Conservation (phyloP, 2,329 filamentous ascomycete genomes). For the Tolypocladium endophyticum region DNA sequence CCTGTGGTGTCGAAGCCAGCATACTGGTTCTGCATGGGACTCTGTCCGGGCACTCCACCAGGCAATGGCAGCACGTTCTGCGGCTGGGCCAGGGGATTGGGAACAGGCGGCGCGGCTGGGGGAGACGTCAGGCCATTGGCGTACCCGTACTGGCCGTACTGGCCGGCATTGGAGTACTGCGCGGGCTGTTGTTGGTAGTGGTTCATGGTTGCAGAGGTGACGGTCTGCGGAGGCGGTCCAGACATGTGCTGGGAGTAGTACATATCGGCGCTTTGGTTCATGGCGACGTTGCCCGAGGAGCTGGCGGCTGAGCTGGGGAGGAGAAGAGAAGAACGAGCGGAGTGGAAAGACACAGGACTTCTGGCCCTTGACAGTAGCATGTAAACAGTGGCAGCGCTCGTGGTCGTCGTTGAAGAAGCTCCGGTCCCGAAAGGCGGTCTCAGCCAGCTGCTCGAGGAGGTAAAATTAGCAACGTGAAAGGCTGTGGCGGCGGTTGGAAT, state of each 20-base stretch:
- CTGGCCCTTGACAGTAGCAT: background rate
- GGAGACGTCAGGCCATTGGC: slow-evolving; percentile 71
- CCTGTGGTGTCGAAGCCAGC: slow-evolving; percentile 70
- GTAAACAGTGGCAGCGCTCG: background rate
- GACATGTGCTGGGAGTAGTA: slow-evolving; percentile 78
- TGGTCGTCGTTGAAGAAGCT: background rate
- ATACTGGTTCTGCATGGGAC: slow-evolving; percentile 45
- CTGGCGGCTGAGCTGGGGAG: slow-evolving; percentile 31
- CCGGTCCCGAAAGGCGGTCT: background rate
- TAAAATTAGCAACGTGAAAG: background rate
- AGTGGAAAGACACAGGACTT: background rate
- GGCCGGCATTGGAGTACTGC: slow-evolving; percentile 53
- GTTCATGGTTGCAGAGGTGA: slow-evolving; percentile 60
- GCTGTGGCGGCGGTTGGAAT: background rate
- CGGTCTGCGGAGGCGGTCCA: slow-evolving; percentile 63
- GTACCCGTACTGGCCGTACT: slow-evolving; percentile 63
- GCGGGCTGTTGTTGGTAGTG: slow-evolving; percentile 70
- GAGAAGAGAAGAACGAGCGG: background rate
- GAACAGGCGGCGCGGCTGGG: slow-evolving; percentile 56
- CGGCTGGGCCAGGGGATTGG: slow-evolving; percentile 54
- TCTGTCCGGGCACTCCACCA: slow-evolving; percentile 36
- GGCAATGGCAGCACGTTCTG: slow-evolving; percentile 63
- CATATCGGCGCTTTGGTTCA: slow-evolving; percentile 83
- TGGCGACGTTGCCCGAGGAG: slow-evolving; percentile 35
- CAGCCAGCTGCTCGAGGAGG: background rate